A percentile compares a stretch with the other conserved stretches of the same genome.
phyloP scores from a whole-genome alignment of 805 yeast genomes.

The Starmerella asiatica region DNA sequence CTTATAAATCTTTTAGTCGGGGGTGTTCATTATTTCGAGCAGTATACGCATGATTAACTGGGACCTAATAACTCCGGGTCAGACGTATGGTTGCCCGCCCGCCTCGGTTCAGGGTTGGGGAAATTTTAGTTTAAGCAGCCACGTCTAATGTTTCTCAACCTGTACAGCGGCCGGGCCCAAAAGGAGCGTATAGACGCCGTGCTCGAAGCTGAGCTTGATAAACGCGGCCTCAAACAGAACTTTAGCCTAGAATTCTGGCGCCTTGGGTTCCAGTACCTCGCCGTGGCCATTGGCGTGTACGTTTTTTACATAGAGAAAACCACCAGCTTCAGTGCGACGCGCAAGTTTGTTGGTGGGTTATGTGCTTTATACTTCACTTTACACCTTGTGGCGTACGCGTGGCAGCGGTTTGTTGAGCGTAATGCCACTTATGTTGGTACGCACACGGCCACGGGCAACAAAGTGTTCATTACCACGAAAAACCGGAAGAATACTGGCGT shows the following conservation, averaged over 20 bases:
- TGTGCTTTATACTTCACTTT: slow-evolving; percentile 14
- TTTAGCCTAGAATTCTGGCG: slow-evolving; percentile 15
- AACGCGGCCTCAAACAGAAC: slow-evolving; percentile 17
- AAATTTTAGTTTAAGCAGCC: no score
- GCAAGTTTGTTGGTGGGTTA: slow-evolving; percentile 6
- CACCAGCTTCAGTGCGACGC: slow-evolving; percentile 11
- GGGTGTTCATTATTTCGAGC: no score
- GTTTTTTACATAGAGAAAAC: slow-evolving; percentile 17
- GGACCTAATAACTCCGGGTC: no score
- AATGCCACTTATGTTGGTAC: slow-evolving; percentile 16
- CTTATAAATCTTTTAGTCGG: no score
- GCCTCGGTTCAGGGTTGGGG: no score
- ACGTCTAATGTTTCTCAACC: slow-evolving; percentile 9
- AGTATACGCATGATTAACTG: no score
- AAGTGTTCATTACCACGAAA: slow-evolving; percentile 12
- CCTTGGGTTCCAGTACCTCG: slow-evolving; percentile 13
- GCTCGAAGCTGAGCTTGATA: slow-evolving; percentile 14
- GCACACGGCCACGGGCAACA: slow-evolving; percentile 3
- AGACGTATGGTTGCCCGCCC: no score
- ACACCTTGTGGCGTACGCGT: slow-evolving; percentile 10
- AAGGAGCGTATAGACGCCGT: slow-evolving; percentile 18
- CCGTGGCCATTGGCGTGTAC: slow-evolving; percentile 14
- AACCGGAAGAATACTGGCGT: slow-evolving; percentile 6
- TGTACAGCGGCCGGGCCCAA: slow-evolving; percentile 17
- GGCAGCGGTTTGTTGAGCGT: slow-evolving; percentile 13